phyloP scores from a whole-genome alignment of 2,329 filamentous ascomycete genomes.

The Fusarium haematococcum region DNA sequence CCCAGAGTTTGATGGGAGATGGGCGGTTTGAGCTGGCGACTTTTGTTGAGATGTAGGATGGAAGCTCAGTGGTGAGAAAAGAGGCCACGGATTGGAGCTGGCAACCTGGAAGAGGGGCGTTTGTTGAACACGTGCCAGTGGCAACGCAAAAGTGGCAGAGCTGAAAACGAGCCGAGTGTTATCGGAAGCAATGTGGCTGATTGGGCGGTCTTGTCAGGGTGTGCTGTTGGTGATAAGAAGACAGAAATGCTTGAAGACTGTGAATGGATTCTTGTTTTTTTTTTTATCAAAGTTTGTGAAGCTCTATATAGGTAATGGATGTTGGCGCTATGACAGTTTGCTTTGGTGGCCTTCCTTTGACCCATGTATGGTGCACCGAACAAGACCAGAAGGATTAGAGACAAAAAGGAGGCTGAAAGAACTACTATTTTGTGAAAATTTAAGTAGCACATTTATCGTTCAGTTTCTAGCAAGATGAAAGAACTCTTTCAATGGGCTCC shows the following conservation, averaged over 20 bases:
- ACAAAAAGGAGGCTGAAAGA: not conserved
- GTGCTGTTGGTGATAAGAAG: not conserved
- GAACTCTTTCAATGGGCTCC: not conserved
- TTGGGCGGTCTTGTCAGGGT: not conserved
- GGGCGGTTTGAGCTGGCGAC: not conserved
- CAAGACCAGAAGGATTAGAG: not conserved
- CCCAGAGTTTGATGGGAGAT: not conserved
- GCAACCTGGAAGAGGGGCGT: not conserved
- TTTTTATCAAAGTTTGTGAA: not conserved
- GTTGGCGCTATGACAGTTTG: not conserved
- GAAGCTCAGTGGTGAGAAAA: not conserved
- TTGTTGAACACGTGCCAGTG: slow-evolving; percentile 8
- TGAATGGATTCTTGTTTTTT: not conserved
- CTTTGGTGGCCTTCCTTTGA: not conserved
- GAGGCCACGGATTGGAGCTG: not conserved
- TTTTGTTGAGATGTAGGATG: not conserved
- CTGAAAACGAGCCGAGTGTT: slow-evolving; percentile 15
- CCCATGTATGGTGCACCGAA: not conserved
- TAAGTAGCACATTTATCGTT: not conserved
- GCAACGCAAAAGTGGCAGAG: slow-evolving; percentile 5
- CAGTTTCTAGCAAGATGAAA: not conserved
- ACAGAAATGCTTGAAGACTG: not conserved
- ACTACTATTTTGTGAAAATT: not conserved
- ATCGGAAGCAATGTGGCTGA: not conserved
- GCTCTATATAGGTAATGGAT: not conserved